Percentiles rank a stretch among this genome's conserved stretches.
Evolutionary conservation across 129 eudicot genomes (phyloP).

Genomic region (Flaveria robusta): DNA sequence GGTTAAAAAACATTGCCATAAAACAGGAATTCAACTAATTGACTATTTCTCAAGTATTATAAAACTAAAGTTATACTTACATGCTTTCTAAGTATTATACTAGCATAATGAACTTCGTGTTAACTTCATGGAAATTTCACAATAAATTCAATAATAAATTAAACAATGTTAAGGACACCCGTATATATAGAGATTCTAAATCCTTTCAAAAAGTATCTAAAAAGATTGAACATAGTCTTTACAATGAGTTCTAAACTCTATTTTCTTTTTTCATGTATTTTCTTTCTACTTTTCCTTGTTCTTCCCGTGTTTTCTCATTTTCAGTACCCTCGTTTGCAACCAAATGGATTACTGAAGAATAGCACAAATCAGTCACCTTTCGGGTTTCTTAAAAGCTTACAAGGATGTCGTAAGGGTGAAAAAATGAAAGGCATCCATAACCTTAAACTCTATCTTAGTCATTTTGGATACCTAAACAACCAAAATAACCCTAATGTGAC

Average conservation of each 20-base stretch:
- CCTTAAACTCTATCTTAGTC: constrained; percentile 35
- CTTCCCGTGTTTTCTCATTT: constrained; percentile 14
- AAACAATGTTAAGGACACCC: not conserved
- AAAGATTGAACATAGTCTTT: not conserved
- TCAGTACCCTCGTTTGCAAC: constrained; percentile 7
- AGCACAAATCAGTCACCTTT: constrained; percentile 22
- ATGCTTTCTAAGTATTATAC: no score
- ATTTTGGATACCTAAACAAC: constrained; percentile 40
- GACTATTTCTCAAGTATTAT: no score
- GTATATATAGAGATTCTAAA: constrained; percentile 31
- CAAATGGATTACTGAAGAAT: constrained; percentile 16
- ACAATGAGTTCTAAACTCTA: constrained; percentile 18
- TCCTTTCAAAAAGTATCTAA: not conserved
- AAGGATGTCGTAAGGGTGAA: constrained; percentile 38
- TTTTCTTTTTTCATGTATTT: constrained; percentile 14
- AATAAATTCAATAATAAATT: not conserved
- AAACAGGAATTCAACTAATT: no score
- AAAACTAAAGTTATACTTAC: no score
- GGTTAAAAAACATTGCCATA: no score
- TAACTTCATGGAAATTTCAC: not conserved
- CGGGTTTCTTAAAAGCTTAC: constrained; percentile 26
- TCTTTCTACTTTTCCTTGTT: constrained; percentile 5
- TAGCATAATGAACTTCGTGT: no score
- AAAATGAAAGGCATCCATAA: constrained; percentile 21
- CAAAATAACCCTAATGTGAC: constrained; percentile 19